Base-by-base conservation (phyloP, 768 basidiomycete species). In the Rhizopogon sp. region DNA sequence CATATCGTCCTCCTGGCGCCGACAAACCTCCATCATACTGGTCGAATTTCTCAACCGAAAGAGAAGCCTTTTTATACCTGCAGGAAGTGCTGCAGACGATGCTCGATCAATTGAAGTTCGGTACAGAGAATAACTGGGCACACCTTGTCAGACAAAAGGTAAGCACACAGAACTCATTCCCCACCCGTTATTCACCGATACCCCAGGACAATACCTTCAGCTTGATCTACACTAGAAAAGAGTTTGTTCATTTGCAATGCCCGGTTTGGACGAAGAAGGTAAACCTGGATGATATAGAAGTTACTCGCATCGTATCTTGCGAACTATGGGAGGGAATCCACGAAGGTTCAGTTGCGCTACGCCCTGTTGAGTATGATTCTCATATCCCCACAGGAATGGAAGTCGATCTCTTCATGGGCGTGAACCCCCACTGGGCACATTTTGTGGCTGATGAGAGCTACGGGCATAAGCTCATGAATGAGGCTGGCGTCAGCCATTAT, bases 201-300 rank as follows among this genome's bases (percentile, higher is more conserved):
- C 22, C 35, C 20, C 8, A 49, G 56, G 60, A 66, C 41, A 53
- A 53, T 13, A 58, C 39, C 3, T 67, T 69, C 39, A 61, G 61
- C 14, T 50, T 72, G 43, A 57, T 61, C n/a, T 71, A 70, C 49
- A 57, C 16, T 45, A 62, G 64, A 42, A 69, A 62, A 28, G 58
- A 25, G 29, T 50, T 60, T 29, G 25, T 71, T 9, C 52, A 52
- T 37, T 16, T 49, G 22, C 50, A 62, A 29, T 62, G 59, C 28
- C 54, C 46, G 2, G 64, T 72, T 57, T 71, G 68, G 68, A 68
- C 66, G 39, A 70, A 69, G 61, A 68, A 69, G 70, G 66, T 66
- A 9, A 64, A 71, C 31, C 16, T 69, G 41, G 58, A 62, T 43
- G 66, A 70, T 43, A 71, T 71, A 5, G 70, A 69, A 58, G 3